Base-by-base conservation (phyloP, 129 eudicot genomes). In the Oenanthe sinensis region DNA sequence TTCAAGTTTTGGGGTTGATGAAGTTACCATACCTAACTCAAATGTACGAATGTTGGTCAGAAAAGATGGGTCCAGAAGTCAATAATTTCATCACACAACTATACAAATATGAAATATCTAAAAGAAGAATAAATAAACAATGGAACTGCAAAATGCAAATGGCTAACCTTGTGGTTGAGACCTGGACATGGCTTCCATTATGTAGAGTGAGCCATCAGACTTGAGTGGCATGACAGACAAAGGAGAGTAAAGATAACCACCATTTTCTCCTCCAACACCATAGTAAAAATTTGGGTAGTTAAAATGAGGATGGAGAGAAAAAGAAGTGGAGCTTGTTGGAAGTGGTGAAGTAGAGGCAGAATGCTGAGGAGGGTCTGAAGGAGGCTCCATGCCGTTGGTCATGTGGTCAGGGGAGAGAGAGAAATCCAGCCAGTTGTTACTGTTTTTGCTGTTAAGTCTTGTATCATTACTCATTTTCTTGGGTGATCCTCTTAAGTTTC, bases 181-280 rank as follows among this genome's bases (percentile, higher is more conserved):
- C 79, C 87, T 83, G 42, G 84, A 83, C 83, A 91, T 76, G 60
- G 88, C 85, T 70, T 91, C 96, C 90, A 90, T 88, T 40, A 94
- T 68, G 85, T 93, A 91, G 79, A 91, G 87, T 46, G 98, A 91
- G 5, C 98, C 97, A 86, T 94, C 98, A 76, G 97, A 90, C 48
- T 87, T 94, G 77, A 94, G 91, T 54, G 98, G 98, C 97, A 78
- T 78, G 46, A 45, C 40, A 65, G 75, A 78, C 39, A 90, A 75
- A 73, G 89, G 68, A 46, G 96, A 84, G 86, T 79, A 88, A 17
- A 82, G 69, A 44, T 88, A 85, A 47, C 76, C 88, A 77, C 79
- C 86, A 85, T 79, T 85, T 50, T 82, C 90, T 74, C 86, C 82
- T 5, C 42, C 79, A 42, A 40, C n/a, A 37, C 85, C 92, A 80